Base-by-base conservation (phyloP, 352 stramenopile species). In the Phytopythium vexans region DNA sequence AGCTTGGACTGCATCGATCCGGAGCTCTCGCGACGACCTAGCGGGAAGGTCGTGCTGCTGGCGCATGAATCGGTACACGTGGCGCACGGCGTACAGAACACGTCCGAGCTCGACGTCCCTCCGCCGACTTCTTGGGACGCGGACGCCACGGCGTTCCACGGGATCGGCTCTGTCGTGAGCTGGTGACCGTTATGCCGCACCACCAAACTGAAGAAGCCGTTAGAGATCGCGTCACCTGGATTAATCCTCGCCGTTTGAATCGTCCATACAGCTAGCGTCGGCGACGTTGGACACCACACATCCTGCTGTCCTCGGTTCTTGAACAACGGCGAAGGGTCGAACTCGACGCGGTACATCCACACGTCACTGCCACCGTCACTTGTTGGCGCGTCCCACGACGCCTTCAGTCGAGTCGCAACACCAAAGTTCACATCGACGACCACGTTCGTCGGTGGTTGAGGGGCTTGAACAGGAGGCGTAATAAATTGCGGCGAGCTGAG, bases 121-220 rank as follows among this genome's bases (percentile, higher is more conserved):
- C 82, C 83, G 9, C 83, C 82, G 0, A 72, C 57, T 54, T 98
- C 95, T 11, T 97, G 85, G 11, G 50, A 73, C 1, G 89, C 74
- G 33, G 83, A 72, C 1, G 90, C 88, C 16, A 96, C 88, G 7
- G 94, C 93, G 64, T 99, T 83, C 74, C 93, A 98, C 16, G 92
- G 86, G 56, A 98, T 98, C 11, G 87, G 77, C 42, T 97, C 69
- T 6, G 81, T 86, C 8, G 64, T 68, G 34, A 74, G 50, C 7
- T 80, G 51, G 2, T 54, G 45, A 42, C 85, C 82, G 15, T 68
- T 61, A 0, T 79, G 68, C 14, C 65, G 88, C 14, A 92, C 60
- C 37, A 74, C 37, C 10, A 92, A 21, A 4, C 59, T 67, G 41
- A 92, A 92, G 52, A 65, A 90, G 0, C 82, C 82, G 11, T 60